Base-by-base conservation (phyloP, 768 basidiomycete species). In the Rickenella mellea region DNA sequence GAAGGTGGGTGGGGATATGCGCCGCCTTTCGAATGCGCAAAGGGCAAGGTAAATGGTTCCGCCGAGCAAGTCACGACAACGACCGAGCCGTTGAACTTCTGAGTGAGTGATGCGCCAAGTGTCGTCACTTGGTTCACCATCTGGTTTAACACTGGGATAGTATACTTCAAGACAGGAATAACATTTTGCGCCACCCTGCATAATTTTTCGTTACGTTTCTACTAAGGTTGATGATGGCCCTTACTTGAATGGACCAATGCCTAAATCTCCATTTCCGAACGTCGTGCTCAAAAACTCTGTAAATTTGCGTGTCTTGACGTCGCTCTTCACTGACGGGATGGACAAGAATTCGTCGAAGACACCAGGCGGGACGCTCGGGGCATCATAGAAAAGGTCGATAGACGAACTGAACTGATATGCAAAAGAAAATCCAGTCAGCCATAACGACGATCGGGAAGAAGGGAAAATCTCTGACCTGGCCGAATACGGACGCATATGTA, bases 311-410 rank as follows among this genome's bases (percentile, higher is more conserved):
- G 43, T 25, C 21, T 11, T 4, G 2, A 37, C 22, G 24, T 26
- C 43, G 5, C 22, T 4, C 2, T 21, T 19, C 24, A 50, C 8
- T 1, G 36, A 17, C 1, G 45, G 51, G 20, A 47, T 39, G 14
- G 7, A 19, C 2, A 52, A 26, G 19, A 54, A 52, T 14, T 46
- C 42, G 14, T 48, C 51, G 36, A 54, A 54, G 12, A 47, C 43
- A 4, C 49, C 53, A 1, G 9, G 11, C 14, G 53, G 53, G 5
- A 41, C 42, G 12, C 42, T 41, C 3, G 53, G 53, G 3, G 41
- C 53, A 35, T 54, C 49, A 22, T 54, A 54, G 20, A 54, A 54
- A 9, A 54, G n/a, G 19, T 48, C 17, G 12, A 43, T 14, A 48
- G 7, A 40, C 21, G 17, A 36, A 27, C 19, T 36, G 24, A 36